Evolutionary conservation across 1,284 basidiomycete genomes (phyloP).

Genomic region (Microbotryum lychnidis-dioicae): DNA sequence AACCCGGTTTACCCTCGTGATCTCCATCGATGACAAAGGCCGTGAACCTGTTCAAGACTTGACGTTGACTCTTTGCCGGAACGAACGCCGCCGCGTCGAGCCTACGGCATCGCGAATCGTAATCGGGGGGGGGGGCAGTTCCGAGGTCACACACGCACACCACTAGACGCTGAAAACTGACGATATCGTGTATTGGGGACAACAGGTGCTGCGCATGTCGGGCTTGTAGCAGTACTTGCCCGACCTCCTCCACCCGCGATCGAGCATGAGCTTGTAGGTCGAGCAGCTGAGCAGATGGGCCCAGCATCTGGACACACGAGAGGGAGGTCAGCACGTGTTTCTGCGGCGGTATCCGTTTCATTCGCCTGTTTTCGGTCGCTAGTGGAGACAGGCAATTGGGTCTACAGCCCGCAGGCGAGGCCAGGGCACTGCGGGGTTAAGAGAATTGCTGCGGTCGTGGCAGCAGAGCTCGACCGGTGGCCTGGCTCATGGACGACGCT

Average conservation of each 20-base stretch:
- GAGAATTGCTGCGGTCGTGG: no score
- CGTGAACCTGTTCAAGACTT: slow-evolving; percentile 66
- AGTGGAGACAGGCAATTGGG: background rate
- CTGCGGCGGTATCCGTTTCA: no score
- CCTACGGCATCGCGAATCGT: slow-evolving; percentile 42
- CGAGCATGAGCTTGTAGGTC: slow-evolving; percentile 55
- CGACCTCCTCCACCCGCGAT: slow-evolving; percentile 61
- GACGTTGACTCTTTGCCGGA: slow-evolving; percentile 67
- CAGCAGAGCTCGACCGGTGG: background rate
- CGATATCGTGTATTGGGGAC: slow-evolving; percentile 87
- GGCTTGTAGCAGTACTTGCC: slow-evolving; percentile 55
- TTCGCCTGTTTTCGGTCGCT: background rate
- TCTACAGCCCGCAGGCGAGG: no score
- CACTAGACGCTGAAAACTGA: slow-evolving; percentile 37
- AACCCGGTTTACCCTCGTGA: slow-evolving; percentile 37
- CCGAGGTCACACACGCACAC: background rate
- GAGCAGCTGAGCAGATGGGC: slow-evolving; percentile 28
- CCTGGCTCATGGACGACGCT: background rate
- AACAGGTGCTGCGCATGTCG: slow-evolving; percentile 70
- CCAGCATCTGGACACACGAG: slow-evolving; percentile 15
- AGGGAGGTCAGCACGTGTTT: background rate
- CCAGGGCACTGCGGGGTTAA: no score
- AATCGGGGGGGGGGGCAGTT: background rate
- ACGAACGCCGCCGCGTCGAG: slow-evolving; percentile 66
- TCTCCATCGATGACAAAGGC: slow-evolving; percentile 55